Evolutionary conservation across 805 yeast genomes (phyloP), one percentile per base, ranked within the genome.

Genomic region (Starmerella sirachaensis): DNA sequence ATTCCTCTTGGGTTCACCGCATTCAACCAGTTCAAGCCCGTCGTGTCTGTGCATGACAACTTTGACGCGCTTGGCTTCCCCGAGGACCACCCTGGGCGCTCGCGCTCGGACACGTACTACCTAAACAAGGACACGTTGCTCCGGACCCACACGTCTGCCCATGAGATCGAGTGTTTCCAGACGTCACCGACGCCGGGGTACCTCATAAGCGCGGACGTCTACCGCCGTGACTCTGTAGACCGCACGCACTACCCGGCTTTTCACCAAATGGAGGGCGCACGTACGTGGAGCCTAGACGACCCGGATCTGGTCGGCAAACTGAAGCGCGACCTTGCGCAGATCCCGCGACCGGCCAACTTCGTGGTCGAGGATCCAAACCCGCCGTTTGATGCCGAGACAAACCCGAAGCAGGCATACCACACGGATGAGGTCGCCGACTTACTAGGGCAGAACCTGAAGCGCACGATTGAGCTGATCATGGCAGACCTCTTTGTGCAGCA

Each of bases 221-320:
- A 86, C 55, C 70, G 98, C 53, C 70, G 94, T 52, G 98, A 91
- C 60, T 94, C 88, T 52, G 83, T 91, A 40, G 98, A 91, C 59
- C 69, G 82, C 47, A 85, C 97, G 0, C 98, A 91, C 58, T 91
- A 91, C 56, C 97, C 98, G 1, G 96, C 81, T 0, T 91, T 91
- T 61, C 96, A 91, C 54, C 98, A 91, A 59, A 74, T 91, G 84
- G 98, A 91, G 60, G 98, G 97, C 32, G 96, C 94, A 2, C 65
- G 91, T 42, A 58, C 78, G 2, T 91, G 97, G 97, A 62, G 71
- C 6, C 63, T 78, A 37, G 56, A 59, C 10, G 68, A 65, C 3
- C 58, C 53, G 21, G 38, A 52, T 4, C 59, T 75, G 18, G 52
- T 69, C 3, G 62, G 58, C 0, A 61, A 68, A 45, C 63, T 82